Percentiles rank a stretch among this genome's conserved stretches.
phyloP scores from a whole-genome alignment of 768 basidiomycete genomes.

The Pleurotus giganteus region DNA sequence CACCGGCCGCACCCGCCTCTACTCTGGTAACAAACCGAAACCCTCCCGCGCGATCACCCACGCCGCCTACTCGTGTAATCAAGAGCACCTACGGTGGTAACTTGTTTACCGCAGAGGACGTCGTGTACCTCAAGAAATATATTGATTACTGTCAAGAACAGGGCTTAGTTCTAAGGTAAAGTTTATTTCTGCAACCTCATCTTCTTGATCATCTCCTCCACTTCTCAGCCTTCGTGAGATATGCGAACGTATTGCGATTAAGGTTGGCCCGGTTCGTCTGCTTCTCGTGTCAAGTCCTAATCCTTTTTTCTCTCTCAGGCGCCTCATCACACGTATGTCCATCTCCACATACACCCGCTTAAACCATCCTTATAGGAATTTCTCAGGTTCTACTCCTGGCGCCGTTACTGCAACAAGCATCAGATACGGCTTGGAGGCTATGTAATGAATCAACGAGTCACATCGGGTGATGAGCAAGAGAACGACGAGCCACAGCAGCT shows the following conservation, averaged over 20 bases:
- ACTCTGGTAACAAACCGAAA: slow-evolving; percentile 65
- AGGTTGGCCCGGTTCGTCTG: slow-evolving; percentile 39
- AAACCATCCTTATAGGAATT: neutral
- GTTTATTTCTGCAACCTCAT: neutral
- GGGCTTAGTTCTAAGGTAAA: slow-evolving; percentile 75
- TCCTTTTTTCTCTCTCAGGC: slow-evolving; percentile 43
- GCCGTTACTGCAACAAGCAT: slow-evolving; percentile 90
- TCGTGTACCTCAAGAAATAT: slow-evolving; percentile 80
- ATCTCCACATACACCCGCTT: neutral
- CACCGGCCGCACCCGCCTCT: slow-evolving; percentile 66
- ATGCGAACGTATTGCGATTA: slow-evolving; percentile 83
- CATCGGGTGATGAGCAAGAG: slow-evolving; percentile 40
- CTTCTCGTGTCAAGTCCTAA: slow-evolving; percentile 8
- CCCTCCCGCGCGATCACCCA: slow-evolving; percentile 76
- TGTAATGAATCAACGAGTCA: slow-evolving; percentile 62
- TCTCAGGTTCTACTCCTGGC: slow-evolving; percentile 83
- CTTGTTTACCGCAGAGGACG: slow-evolving; percentile 81
- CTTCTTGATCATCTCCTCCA: slow-evolving; percentile 4
- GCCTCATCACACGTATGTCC: slow-evolving; percentile 80
- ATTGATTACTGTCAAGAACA: slow-evolving; percentile 91
- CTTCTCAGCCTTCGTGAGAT: slow-evolving; percentile 67
- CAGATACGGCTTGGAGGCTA: slow-evolving; percentile 89
- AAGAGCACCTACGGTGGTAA: slow-evolving; percentile 91
- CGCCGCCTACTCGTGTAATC: slow-evolving; percentile 78
- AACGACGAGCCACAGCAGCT: slow-evolving; percentile 34